phyloP scores from a whole-genome alignment of 2,329 filamentous ascomycete species.

The Macrophomina tecta region DNA sequence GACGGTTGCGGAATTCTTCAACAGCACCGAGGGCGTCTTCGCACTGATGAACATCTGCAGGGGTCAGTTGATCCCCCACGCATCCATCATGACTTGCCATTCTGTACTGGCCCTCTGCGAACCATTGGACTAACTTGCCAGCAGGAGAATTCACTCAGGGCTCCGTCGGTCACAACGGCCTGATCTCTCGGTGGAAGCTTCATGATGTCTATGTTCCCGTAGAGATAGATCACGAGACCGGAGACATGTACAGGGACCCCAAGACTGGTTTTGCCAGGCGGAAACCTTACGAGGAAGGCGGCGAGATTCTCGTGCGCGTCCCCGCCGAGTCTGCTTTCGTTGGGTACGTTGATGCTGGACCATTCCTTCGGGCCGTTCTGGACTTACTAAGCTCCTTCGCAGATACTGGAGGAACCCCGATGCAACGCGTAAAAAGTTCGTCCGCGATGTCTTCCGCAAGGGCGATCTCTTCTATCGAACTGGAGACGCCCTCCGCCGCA shows the following conservation, averaged over 20 bases:
- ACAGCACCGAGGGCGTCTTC: slow-evolving; percentile 75
- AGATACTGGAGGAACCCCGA: slow-evolving; percentile 74
- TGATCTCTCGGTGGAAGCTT: slow-evolving; percentile 60
- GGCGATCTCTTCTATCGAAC: slow-evolving; percentile 57
- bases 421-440: slow-evolving; percentile 66
- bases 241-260: slow-evolving; percentile 24
- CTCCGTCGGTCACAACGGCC: slow-evolving; percentile 74
- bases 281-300: slow-evolving; percentile 55
- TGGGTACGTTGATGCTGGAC: neutral
- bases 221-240: slow-evolving; percentile 68
- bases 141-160: slow-evolving; percentile 61
- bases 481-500: slow-evolving; percentile 55
- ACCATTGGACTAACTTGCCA: neutral
- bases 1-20: slow-evolving; percentile 76
- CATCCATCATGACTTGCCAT: too few relatives aligned
- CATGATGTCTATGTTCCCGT: slow-evolving; percentile 69
- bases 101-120: neutral
- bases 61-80: slow-evolving; percentile 29
- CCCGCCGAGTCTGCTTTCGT: slow-evolving; percentile 56
- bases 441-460: slow-evolving; percentile 53
- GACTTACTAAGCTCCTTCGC: slow-evolving; percentile 67
- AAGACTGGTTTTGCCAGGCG: slow-evolving; percentile 54
- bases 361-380: slow-evolving; percentile 68
- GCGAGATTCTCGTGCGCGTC: slow-evolving; percentile 7
- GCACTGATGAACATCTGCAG: slow-evolving; percentile 64